Percentiles rank a stretch among this genome's conserved stretches.
Conservation (phyloP, 106 monocot species). For the Platanthera guangdongensis region DNA sequence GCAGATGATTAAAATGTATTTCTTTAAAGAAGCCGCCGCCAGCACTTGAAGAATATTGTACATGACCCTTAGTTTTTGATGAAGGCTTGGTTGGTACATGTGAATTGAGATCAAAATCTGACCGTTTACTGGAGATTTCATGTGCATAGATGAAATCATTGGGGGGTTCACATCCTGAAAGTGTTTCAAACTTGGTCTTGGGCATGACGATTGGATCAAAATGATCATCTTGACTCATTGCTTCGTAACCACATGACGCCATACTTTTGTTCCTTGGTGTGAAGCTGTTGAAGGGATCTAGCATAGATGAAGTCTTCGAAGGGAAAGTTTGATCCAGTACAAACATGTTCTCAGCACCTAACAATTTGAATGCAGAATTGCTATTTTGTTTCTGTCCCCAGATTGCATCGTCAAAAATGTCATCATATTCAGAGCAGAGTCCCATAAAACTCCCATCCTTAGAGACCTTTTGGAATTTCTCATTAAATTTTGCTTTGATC, state of each 20-base stretch:
- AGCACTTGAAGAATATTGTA: conserved; percentile 15
- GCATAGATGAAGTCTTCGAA: conserved; percentile 11
- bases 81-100: conserved; percentile 10
- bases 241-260: conserved; percentile 5
- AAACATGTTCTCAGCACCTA: conserved; percentile 10
- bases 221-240: conserved; percentile 20
- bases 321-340: conserved; percentile 13
- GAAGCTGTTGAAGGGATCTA: conserved; percentile 10
- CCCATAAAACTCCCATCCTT: conserved; percentile 10
- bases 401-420: conserved; percentile 7
- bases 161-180: neutral
- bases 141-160: conserved; percentile 9
- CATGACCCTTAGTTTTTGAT: conserved; percentile 6
- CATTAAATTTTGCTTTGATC: conserved; percentile 8
- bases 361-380: neutral
- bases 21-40: conserved; percentile 5
- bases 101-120: conserved; percentile 7
- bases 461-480: conserved; percentile 9
- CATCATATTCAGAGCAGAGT: conserved; percentile 9
- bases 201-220: conserved; percentile 15
- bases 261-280: neutral
- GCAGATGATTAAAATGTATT: conserved; percentile 9
- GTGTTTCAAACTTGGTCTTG: conserved; percentile 7
- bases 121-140: conserved; percentile 9
- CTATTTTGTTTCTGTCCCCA: conserved; percentile 4